phyloP scores from a whole-genome alignment of 805 yeast genomes.

The Candida mattraensis region DNA sequence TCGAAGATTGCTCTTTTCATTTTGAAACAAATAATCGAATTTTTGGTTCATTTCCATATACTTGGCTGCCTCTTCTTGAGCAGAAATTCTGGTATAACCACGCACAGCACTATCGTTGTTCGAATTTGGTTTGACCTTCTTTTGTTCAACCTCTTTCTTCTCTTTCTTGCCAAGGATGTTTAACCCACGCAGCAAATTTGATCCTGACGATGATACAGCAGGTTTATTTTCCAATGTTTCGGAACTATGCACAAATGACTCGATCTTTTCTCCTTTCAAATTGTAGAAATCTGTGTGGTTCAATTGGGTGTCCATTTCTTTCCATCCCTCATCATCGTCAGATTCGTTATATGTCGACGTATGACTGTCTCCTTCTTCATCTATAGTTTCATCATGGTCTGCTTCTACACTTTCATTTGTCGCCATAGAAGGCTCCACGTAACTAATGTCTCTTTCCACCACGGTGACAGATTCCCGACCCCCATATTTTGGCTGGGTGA shows the following conservation, averaged over 20 bases:
- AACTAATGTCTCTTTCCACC: constrained; percentile 18
- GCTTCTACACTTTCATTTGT: neutral
- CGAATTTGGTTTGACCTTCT: constrained; percentile 6
- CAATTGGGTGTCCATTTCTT: constrained; percentile 81
- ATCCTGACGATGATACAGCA: constrained; percentile 1
- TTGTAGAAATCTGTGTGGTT: constrained; percentile 71
- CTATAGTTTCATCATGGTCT: neutral
- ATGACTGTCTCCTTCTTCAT: constrained; percentile 1
- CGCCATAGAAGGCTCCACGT: constrained; percentile 2
- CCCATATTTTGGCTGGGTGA: constrained; percentile 15
- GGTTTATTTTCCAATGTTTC: constrained; percentile 19
- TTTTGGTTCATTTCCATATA: constrained; percentile 52
- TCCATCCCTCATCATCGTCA: constrained; percentile 67
- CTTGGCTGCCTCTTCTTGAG: constrained; percentile 80
- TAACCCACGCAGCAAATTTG: constrained; percentile 4
- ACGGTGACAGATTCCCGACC: constrained; percentile 21
- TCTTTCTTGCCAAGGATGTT: constrained; percentile 6
- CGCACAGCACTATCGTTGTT: constrained; percentile 46
- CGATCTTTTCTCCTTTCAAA: constrained; percentile 67
- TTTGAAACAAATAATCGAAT: constrained; percentile 51
- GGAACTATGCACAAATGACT: constrained; percentile 34
- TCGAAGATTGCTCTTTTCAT: constrained; percentile 33
- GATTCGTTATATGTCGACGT: constrained; percentile 17
- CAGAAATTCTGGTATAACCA: constrained; percentile 88
- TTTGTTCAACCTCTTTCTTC: constrained; percentile 9